These are phyloP conservation scores for Podospora sp. DNA, from an alignment of 495 filamentous ascomycete genomes.

Conservation along the genomic window DNA sequence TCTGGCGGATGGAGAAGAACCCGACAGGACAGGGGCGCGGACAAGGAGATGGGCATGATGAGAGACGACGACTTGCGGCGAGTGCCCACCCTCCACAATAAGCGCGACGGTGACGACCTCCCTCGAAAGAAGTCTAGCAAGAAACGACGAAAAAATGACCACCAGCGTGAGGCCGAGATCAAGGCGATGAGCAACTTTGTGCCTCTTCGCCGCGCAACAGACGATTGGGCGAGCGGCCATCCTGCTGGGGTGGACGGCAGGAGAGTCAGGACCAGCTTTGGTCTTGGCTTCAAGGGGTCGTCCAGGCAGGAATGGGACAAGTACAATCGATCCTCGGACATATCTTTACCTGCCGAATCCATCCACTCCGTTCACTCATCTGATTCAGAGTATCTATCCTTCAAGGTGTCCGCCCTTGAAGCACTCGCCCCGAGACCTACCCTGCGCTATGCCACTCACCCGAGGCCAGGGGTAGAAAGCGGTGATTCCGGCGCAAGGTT, in stretches of 20 bases:
- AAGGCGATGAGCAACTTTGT: constrained; percentile 76
- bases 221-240: constrained; percentile 50
- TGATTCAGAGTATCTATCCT: constrained; percentile 68
- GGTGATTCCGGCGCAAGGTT: constrained; percentile 25
- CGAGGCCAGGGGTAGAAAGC: constrained; percentile 46
- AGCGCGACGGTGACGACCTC: constrained; percentile 56
- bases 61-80: constrained; percentile 51
- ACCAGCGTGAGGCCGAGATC: constrained; percentile 80
- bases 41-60: constrained; percentile 33
- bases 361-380: constrained; percentile 73
- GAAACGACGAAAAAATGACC: constrained; percentile 68
- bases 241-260: constrained; percentile 66
- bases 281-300: constrained; percentile 27
- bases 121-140: constrained; percentile 76
- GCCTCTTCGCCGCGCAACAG: constrained; percentile 61
- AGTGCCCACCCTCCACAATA: constrained; percentile 70
- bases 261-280: constrained; percentile 57
- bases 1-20: neutral
- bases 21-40: constrained; percentile 37
- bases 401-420: constrained; percentile 73
- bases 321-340: constrained; percentile 67
- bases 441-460: constrained; percentile 69
- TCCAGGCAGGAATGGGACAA: constrained; percentile 51
- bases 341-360: constrained; percentile 74
- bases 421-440: constrained; percentile 78